phyloP scores from a whole-genome alignment of 768 basidiomycete genomes.

The Xanthoconium stramineum region DNA sequence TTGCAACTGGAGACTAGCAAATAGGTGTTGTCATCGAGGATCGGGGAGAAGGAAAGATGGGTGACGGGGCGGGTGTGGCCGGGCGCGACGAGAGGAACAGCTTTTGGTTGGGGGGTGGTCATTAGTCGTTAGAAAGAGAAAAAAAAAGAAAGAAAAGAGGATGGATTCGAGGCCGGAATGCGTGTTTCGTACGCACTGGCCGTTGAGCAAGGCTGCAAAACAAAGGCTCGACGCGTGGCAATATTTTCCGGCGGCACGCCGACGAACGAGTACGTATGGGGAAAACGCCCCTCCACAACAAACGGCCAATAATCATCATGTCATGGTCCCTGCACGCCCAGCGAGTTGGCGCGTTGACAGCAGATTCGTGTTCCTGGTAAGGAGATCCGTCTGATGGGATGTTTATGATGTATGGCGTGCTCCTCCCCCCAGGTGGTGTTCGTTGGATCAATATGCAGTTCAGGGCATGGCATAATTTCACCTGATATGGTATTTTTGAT shows the following conservation, averaged over 20 bases:
- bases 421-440: no score
- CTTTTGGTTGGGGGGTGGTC: conserved; percentile 65
- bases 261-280: neutral
- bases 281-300: neutral
- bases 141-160: neutral
- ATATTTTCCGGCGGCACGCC: neutral
- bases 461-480: neutral
- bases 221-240: conserved; percentile 10
- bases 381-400: no score
- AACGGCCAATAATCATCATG: no score
- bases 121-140: conserved; percentile 31
- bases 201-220: conserved; percentile 9
- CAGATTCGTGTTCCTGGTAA: no score
- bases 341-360: no score
- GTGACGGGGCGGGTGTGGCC: conserved; percentile 88
- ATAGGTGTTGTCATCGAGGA: conserved; percentile 82
- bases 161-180: neutral
- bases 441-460: no score
- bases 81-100: conserved; percentile 78
- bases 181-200: conserved; percentile 41
- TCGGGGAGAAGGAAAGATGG: conserved; percentile 87
- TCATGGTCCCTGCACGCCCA: no score
- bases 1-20: conserved; percentile 96
- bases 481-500: neutral
- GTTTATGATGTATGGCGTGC: no score